A percentile compares a stretch with the other conserved stretches of the same genome.
These are phyloP conservation scores for Holtermannia corniformis DNA, from an alignment of 768 basidiomycete genomes.

Conservation along the genomic window DNA sequence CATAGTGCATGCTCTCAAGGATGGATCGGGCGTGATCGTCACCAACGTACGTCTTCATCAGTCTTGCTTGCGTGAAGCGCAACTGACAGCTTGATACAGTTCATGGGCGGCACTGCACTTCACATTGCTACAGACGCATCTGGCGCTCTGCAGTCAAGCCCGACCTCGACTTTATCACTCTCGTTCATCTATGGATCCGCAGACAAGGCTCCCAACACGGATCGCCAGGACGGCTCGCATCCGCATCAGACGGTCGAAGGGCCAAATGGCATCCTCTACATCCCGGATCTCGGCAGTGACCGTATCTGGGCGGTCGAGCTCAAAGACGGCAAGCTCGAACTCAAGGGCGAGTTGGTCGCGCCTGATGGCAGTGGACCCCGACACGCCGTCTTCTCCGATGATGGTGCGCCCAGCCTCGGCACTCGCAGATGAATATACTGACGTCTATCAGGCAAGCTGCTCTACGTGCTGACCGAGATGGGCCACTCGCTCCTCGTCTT, in stretches of 20 bases:
- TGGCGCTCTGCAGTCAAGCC: slow-evolving; percentile 18
- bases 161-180: slow-evolving; percentile 40
- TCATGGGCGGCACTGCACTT: slow-evolving; percentile 56
- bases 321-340: slow-evolving; percentile 48
- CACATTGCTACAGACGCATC: slow-evolving; percentile 49
- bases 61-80: slow-evolving; percentile 1
- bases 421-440: background rate
- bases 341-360: slow-evolving; percentile 48
- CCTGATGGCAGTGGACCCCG: slow-evolving; percentile 36
- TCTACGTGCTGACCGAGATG: slow-evolving; percentile 38
- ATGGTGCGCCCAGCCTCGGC: slow-evolving; percentile 13
- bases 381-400: slow-evolving; percentile 22
- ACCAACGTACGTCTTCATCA: slow-evolving; percentile 56
- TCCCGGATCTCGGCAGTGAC: slow-evolving; percentile 70
- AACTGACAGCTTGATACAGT: slow-evolving; percentile 45
- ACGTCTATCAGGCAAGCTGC: slow-evolving; percentile 24
- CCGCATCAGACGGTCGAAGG: slow-evolving; percentile 62
- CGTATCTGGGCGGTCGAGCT: slow-evolving; percentile 51
- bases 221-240: slow-evolving; percentile 63
- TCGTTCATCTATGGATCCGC: slow-evolving; percentile 24
- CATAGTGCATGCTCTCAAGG: slow-evolving; percentile 58
- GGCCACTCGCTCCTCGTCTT: slow-evolving; percentile 25
- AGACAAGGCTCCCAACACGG: slow-evolving; percentile 53
- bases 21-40: slow-evolving; percentile 53
- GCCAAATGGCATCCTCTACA: slow-evolving; percentile 49